Conservation (phyloP, 2,329 filamentous ascomycete genomes). For the Exserohilum turcica region DNA sequence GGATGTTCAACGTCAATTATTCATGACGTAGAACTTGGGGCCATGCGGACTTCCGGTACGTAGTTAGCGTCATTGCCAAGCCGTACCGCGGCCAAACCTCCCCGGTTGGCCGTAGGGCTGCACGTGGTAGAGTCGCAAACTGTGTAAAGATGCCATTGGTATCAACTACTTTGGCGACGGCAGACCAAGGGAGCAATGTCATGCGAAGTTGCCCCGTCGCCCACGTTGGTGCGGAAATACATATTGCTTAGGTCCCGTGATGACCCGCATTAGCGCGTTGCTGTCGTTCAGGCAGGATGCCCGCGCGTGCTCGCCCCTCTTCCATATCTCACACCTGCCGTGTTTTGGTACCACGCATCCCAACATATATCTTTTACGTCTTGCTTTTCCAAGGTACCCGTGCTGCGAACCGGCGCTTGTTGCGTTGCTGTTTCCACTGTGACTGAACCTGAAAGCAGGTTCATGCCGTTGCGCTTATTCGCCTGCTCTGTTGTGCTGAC, state of each 20-base stretch:
- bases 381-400: neutral
- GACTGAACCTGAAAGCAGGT: too few relatives aligned
- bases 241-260: conserved; percentile 31
- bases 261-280: conserved; percentile 33
- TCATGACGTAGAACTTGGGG: conserved; percentile 7
- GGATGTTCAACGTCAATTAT: neutral
- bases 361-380: neutral
- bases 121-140: too few relatives aligned
- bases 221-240: neutral
- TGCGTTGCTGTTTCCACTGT: neutral
- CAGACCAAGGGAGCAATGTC: neutral
- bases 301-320: too few relatives aligned
- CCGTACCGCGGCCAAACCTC: neutral
- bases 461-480: neutral
- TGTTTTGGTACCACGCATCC: too few relatives aligned
- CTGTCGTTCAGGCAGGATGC: neutral
- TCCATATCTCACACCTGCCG: too few relatives aligned
- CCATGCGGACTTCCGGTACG: neutral
- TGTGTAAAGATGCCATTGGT: too few relatives aligned
- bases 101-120: neutral
- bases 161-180: too few relatives aligned
- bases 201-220: neutral
- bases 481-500: conserved; percentile 8
- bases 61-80: neutral
- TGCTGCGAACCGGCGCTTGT: neutral